Percentiles rank a stretch among this genome's conserved stretches.
phyloP scores from a whole-genome alignment of 2,329 filamentous ascomycete species.

The Diaporthe capsici region DNA sequence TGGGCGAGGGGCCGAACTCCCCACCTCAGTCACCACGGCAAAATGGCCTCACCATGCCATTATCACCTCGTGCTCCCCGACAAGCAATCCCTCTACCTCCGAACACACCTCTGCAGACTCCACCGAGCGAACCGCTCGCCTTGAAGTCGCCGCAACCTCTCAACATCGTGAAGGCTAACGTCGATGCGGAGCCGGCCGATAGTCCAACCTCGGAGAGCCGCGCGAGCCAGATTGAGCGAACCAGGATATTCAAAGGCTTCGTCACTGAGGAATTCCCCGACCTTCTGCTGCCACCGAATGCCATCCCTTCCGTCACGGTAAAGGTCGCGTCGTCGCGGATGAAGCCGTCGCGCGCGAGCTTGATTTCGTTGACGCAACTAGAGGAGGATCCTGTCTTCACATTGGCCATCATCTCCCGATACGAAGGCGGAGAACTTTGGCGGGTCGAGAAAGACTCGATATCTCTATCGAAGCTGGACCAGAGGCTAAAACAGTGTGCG shows the following conservation, averaged over 20 bases:
- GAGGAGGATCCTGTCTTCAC: constrained; percentile 97
- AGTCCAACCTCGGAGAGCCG: constrained; percentile 51
- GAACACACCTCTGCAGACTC: constrained; percentile 76
- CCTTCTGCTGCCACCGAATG: constrained; percentile 88
- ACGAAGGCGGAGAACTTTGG: constrained; percentile 86
- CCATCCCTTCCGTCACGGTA: constrained; percentile 86
- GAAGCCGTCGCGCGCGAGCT: constrained; percentile 89
- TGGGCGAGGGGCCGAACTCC: constrained; percentile 69
- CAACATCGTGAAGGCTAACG: constrained; percentile 54
- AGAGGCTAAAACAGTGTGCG: constrained; percentile 81
- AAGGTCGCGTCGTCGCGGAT: constrained; percentile 95
- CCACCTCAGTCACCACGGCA: constrained; percentile 79
- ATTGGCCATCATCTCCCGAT: constrained; percentile 85
- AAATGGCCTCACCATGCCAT: constrained; percentile 45
- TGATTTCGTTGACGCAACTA: constrained; percentile 82
- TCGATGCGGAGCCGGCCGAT: constrained; percentile 43
- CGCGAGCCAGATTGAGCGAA: constrained; percentile 58
- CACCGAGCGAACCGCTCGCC: constrained; percentile 53
- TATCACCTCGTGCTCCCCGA: constrained; percentile 81
- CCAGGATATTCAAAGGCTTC: constrained; percentile 80
- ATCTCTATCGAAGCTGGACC: constrained; percentile 85
- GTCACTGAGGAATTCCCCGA: constrained; percentile 90
- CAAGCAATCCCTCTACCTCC: constrained; percentile 81
- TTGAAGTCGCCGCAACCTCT: constrained; percentile 59
- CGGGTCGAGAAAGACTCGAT: constrained; percentile 91